These are phyloP conservation scores for Gossypium sturtianum DNA, from an alignment of 345 rosid species.

Conservation along the genomic window DNA sequence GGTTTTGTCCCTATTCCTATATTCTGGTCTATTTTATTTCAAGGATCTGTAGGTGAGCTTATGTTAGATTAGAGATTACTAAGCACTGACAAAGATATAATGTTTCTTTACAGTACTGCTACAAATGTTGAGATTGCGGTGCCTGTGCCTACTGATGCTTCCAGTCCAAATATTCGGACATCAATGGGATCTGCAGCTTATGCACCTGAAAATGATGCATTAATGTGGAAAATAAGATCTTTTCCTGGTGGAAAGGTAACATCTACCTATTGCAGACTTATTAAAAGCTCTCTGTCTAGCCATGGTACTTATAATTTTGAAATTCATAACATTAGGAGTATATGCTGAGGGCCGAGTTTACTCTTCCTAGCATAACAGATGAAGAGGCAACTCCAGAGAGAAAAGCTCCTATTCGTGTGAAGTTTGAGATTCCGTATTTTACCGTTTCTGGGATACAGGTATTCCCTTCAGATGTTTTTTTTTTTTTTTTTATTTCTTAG, in stretches of 20 bases:
- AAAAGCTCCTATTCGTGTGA: conserved; percentile 72
- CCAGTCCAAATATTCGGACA: conserved; percentile 82
- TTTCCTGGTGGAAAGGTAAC: conserved; percentile 84
- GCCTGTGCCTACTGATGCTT: conserved; percentile 73
- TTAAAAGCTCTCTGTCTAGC: background rate
- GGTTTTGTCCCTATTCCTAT: background rate
- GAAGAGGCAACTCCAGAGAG: conserved; percentile 73
- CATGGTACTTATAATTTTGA: background rate
- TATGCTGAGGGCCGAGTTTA: conserved; percentile 77
- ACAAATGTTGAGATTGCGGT: conserved; percentile 65
- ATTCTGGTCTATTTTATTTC: conserved; percentile 1
- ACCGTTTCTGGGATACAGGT: conserved; percentile 94
- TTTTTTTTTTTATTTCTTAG: background rate
- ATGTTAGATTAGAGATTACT: background rate
- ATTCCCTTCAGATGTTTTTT: conserved; percentile 4
- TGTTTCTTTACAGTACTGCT: conserved; percentile 48
- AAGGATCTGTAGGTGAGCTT: background rate
- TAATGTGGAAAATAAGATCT: conserved; percentile 73
- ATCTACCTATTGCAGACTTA: background rate
- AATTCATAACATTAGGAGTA: conserved; percentile 49
- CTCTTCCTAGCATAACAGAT: conserved; percentile 66
- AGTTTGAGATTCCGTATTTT: conserved; percentile 83
- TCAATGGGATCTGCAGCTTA: conserved; percentile 91
- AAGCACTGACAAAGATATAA: conserved; percentile 5
- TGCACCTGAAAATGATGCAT: conserved; percentile 69